Conservation (phyloP, 106 monocot genomes). For the Chionographis japonica region DNA sequence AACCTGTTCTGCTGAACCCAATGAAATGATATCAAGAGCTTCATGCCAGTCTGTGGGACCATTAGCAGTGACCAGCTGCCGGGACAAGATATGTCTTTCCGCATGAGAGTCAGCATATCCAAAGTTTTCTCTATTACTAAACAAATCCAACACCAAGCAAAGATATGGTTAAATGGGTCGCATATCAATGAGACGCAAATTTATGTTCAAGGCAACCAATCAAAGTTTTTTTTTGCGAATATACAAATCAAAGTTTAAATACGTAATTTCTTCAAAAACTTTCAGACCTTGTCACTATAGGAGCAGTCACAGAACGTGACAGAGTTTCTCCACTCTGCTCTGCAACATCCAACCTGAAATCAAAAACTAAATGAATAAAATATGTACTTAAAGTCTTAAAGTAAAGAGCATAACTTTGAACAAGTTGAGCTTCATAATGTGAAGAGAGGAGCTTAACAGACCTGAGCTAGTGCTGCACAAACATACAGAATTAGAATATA, state of each 20-base stretch:
- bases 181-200: background rate
- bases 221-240: too few species aligned
- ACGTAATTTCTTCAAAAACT: background rate
- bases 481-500: too few species aligned
- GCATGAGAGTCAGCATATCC: constrained; percentile 42
- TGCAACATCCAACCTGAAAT: constrained; percentile 67
- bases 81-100: constrained; percentile 54
- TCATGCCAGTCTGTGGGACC: constrained; percentile 90
- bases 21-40: constrained; percentile 79
- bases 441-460: background rate
- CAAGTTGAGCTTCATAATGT: background rate
- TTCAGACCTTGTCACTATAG: constrained; percentile 41
- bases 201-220: background rate
- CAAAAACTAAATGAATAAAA: background rate
- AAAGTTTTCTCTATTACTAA: constrained; percentile 47
- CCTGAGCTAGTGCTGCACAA: background rate
- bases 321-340: constrained; percentile 91
- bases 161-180: background rate
- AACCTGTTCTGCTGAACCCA: constrained; percentile 91
- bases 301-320: constrained; percentile 43
- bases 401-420: background rate
- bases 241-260: constrained; percentile 1
- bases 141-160: background rate
- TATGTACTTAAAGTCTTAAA: background rate
- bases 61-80: constrained; percentile 37